A percentile compares a stretch with the other conserved stretches of the same genome.
Conservation (phyloP, 331 rosid species). For the Pyrus hybrid region DNA sequence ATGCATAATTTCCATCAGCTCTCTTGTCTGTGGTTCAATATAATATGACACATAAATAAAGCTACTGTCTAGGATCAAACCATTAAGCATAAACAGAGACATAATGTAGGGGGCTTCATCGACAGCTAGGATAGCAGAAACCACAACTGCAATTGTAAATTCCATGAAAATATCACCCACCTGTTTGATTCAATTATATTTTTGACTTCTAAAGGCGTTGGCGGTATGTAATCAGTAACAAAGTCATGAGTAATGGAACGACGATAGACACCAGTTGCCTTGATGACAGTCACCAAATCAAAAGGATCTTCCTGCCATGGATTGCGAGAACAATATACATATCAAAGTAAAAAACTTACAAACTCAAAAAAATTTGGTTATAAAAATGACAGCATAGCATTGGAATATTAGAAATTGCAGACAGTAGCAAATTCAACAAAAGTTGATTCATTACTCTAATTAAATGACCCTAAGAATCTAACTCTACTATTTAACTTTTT, state of each 20-base stretch:
- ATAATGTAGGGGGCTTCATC: constrained; percentile 21
- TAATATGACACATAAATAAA: too few species aligned
- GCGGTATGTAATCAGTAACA: constrained; percentile 62
- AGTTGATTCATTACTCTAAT: neutral
- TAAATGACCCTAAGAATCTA: neutral
- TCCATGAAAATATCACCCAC: constrained; percentile 18
- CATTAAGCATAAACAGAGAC: too few species aligned
- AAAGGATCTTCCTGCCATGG: constrained; percentile 55
- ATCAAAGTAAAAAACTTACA: neutral
- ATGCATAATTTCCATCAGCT: neutral
- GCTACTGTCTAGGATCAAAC: neutral
- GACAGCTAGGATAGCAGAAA: constrained; percentile 10
- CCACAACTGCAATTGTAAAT: neutral
- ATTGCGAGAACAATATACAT: neutral
- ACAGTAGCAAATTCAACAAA: neutral
- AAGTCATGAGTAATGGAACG: constrained; percentile 53
- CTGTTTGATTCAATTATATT: constrained; percentile 28
- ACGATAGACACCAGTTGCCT: constrained; percentile 61
- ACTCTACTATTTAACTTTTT: neutral
- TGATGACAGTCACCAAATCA: constrained; percentile 62
- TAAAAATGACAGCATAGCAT: neutral
- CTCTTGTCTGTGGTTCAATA: neutral
- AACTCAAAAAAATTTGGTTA: neutral
- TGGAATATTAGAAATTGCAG: neutral
- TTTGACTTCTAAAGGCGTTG: constrained; percentile 44